Evolutionary conservation across 768 basidiomycete species (phyloP).

Genomic region (Trametes punicea): DNA sequence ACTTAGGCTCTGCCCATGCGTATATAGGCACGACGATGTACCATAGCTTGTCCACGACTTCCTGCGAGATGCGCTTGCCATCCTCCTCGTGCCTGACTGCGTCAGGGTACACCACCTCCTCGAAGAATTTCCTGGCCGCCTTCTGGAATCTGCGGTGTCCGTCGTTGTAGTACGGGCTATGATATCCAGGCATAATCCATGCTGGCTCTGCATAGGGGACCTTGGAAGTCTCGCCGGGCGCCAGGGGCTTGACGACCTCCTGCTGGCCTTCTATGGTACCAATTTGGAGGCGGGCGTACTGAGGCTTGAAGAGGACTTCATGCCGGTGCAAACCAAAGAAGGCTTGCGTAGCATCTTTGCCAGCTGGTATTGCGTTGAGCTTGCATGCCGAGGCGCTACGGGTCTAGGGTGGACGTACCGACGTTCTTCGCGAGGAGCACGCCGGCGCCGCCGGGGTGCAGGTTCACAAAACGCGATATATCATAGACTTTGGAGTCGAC

Average conservation of each 20-base stretch:
- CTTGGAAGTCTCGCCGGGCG: conserved; percentile 61
- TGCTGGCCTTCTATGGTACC: conserved; percentile 58
- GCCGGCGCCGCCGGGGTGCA: conserved; percentile 85
- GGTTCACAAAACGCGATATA: conserved; percentile 71
- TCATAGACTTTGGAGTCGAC: conserved; percentile 82
- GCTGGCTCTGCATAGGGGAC: conserved; percentile 87
- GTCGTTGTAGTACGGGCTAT: conserved; percentile 75
- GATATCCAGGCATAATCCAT: conserved; percentile 68
- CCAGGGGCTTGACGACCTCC: conserved; percentile 49
- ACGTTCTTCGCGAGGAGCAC: conserved; percentile 67
- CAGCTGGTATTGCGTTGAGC: conserved; percentile 38
- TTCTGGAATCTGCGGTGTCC: conserved; percentile 73
- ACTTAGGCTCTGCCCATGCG: neutral
- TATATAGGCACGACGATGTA: conserved; percentile 35
- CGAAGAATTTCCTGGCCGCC: conserved; percentile 72
- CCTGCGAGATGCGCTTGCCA: conserved; percentile 82
- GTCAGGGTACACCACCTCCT: conserved; percentile 71
- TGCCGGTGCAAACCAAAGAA: conserved; percentile 87
- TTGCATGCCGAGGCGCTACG: neutral
- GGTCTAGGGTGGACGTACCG: conserved; percentile 40
- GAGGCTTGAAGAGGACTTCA: conserved; percentile 72
- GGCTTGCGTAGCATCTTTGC: conserved; percentile 70
- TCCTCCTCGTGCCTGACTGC: conserved; percentile 78
- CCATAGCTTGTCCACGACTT: conserved; percentile 82
- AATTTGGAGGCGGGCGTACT: conserved; percentile 68